Evolutionary conservation across 139 green algal genomes (phyloP).

Genomic region (Ostreobium quekettii): DNA sequence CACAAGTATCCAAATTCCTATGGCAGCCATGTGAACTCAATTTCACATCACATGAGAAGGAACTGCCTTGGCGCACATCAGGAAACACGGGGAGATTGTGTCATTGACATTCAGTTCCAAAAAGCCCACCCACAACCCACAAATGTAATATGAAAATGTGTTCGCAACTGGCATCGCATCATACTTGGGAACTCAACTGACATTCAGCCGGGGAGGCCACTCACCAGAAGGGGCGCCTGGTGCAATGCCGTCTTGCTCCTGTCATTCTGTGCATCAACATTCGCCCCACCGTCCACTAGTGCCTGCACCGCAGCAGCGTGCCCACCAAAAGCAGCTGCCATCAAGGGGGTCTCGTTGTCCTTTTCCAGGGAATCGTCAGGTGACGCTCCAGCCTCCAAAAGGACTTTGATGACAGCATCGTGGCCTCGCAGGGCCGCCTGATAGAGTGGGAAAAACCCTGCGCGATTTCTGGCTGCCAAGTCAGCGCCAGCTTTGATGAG

Average conservation of each 20-base stretch:
- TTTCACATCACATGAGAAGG: no score
- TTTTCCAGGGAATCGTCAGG: background rate
- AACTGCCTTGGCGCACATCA: no score
- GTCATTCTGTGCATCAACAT: background rate
- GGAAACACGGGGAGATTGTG: no score
- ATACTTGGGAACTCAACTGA: no score
- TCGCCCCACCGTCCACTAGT: background rate
- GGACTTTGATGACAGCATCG: background rate
- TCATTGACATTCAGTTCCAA: no score
- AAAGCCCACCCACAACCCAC: no score
- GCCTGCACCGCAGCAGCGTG: background rate
- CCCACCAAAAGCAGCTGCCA: background rate
- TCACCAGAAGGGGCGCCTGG: background rate
- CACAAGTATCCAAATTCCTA: no score
- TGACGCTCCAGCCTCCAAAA: conserved; percentile 14
- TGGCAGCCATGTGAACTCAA: no score
- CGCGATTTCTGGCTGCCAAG: background rate
- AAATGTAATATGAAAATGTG: no score
- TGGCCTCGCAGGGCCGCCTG: conserved; percentile 16
- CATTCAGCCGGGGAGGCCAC: no score
- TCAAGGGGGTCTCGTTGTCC: background rate
- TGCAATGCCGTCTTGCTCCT: background rate
- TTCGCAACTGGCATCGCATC: no score
- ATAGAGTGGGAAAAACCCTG: conserved; percentile 17
- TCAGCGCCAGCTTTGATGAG: background rate